Base-by-base conservation (phyloP, 495 filamentous ascomycete genomes). In the Trichoderma asperelloides region DNA sequence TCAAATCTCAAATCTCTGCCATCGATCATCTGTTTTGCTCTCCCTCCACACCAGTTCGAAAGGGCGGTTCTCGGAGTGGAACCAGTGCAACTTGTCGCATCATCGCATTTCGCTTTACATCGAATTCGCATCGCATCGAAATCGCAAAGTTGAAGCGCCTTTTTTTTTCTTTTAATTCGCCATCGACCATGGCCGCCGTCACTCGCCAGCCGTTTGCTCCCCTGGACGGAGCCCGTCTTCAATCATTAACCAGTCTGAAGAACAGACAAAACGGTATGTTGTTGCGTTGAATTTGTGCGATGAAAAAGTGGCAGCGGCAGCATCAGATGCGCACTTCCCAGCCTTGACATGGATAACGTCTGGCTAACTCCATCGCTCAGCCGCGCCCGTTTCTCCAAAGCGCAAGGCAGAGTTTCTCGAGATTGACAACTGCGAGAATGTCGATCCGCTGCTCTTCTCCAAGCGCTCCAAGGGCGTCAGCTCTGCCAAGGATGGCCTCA, bases 371-470 rank as follows among this genome's bases (percentile, higher is more conserved):
- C 41, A 69, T 73, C 65, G 74, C 60, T 37, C 33, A 37, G 33
- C 33, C 66, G 69, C 49, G 16, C 66, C 67, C 21, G 69, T 79
- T 21, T 70, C 80, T 5, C 68, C 68, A 39, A 83, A 83, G 74
- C 75, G 81, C 39, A 83, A 83, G 69, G 80, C 78, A 18, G 80
- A 82, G 49, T 76, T 77, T 40, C 55, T 73, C 2, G 79, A 85
- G 39, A 80, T 84, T 21, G 78, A 81, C 66, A 86, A 96, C 73
- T 76, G 82, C 9, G 92, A 97, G 80, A 97, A 96, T 72, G 82
- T 96, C 69, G 91, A 93, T 71, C 93, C 93, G 0, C 68, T 78
- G 28, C 73, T 84, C 66, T 86, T 87, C 72, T 84, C 91, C 28
- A 89, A 91, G 80, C 78, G 86, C 67, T 79, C 85, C 23, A 96